Conservation (phyloP, 2,329 filamentous ascomycete species). For the Colletotrichum sp. region DNA sequence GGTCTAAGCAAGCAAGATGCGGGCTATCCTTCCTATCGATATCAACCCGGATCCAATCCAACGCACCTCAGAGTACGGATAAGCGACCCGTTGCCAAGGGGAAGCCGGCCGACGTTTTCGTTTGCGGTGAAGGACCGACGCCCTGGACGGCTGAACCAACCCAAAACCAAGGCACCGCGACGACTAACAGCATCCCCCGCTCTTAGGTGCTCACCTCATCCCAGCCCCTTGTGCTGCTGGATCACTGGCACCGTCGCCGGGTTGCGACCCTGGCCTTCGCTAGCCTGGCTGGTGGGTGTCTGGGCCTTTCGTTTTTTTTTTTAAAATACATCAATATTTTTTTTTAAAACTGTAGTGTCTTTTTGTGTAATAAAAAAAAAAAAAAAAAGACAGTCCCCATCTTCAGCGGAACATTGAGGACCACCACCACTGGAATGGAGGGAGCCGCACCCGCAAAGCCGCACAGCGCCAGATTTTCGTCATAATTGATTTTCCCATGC, state of each 20-base stretch:
- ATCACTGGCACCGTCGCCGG: conserved; percentile 5
- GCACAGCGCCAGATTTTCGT: background rate
- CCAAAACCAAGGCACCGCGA: background rate
- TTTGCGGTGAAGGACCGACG: background rate
- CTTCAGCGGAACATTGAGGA: conserved; percentile 19
- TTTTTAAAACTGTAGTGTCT: no score
- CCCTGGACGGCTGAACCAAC: background rate
- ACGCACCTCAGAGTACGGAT: background rate
- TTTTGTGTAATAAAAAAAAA: no score
- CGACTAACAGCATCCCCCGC: background rate
- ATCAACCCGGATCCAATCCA: background rate
- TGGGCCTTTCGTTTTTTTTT: no score
- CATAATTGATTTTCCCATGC: background rate
- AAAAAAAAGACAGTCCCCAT: background rate
- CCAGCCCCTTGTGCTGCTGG: conserved; percentile 5
- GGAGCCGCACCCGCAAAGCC: background rate
- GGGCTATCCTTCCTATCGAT: background rate
- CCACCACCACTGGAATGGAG: conserved; percentile 5
- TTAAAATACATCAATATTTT: no score
- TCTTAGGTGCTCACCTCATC: background rate
- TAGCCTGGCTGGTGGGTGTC: background rate
- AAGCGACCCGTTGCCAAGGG: background rate
- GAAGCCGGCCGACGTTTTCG: background rate
- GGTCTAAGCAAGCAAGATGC: background rate
- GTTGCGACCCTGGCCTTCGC: conserved; percentile 12